Base-by-base conservation (phyloP, 257 asterid species). In the Solanum piurae region DNA sequence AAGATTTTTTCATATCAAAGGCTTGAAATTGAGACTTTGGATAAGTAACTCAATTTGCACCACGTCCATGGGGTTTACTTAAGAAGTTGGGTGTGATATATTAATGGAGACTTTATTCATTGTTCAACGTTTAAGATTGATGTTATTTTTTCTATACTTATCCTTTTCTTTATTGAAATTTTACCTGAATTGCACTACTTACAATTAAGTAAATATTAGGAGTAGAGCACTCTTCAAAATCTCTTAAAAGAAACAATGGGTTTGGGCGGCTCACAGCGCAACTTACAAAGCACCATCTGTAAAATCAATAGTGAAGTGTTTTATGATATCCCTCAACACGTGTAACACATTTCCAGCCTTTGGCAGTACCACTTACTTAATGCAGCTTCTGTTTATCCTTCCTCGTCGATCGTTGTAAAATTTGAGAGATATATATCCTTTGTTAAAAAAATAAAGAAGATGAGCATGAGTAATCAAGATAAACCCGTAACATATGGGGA, bases 401-500 rank as follows among this genome's bases (percentile, higher is more conserved):
- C 52, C 1, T 58, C 73, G 12, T 83, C 6, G 64, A 55, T 55
- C 0, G 4, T 18, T 55, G 4, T 55, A 55, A 55, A 18, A 0
- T 14, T 49, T 49, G 5, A 49, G 73, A 25, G 1, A 68, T 13
- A 27, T 52, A 18, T 16, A 46, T 68, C 36, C 20, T 5, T 27
- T 31, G 12, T 31, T 69, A 69, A 29, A 31, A 68, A 68, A 29
- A 27, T 27, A 27, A 68, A 31, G 40, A 71, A 9, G 6, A 31
- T 69, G 76, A 71, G 34, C 21, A 16, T 84, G 46, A 62, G 60
- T 58, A 23, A 34, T 34, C 2, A 58, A 27, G 52, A 68, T 18
- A 88, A 86, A 44, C 84, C 92, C 10, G 87, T 95, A 36, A 93
- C 77, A 74, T 95, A 95, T 55, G 96, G 98, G 14, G 97, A 95